Percentiles rank a stretch among this genome's conserved stretches.
These are phyloP conservation scores for Talaromyces sp. DNA, from an alignment of 2,329 filamentous ascomycete genomes.

Conservation along the genomic window DNA sequence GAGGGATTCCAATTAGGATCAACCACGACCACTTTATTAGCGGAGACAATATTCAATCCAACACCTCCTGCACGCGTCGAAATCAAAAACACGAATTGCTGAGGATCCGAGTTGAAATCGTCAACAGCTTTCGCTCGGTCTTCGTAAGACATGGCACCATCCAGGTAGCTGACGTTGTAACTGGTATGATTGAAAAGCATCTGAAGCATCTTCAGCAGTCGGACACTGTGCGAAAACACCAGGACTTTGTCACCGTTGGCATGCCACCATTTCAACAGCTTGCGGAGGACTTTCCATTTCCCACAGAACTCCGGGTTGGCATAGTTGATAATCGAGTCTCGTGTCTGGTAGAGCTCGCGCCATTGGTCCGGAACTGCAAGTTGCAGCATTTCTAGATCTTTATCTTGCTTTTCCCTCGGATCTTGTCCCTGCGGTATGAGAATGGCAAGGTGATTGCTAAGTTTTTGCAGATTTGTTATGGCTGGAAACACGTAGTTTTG, in stretches of 20 bases:
- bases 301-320: conserved; percentile 90
- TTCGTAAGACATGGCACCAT: conserved; percentile 78
- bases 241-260: conserved; percentile 88
- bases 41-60: conserved; percentile 92
- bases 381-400: conserved; percentile 71
- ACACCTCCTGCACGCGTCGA: conserved; percentile 91
- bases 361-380: conserved; percentile 73
- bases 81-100: conserved; percentile 92
- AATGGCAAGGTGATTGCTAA: conserved; percentile 89
- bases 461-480: conserved; percentile 78
- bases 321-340: conserved; percentile 76
- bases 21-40: conserved; percentile 96
- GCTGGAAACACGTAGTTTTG: conserved; percentile 78
- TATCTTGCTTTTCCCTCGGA: conserved; percentile 68
- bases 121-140: conserved; percentile 81
- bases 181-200: conserved; percentile 82
- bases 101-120: conserved; percentile 83
- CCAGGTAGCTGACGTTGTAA: conserved; percentile 88
- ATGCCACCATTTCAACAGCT: conserved; percentile 86
- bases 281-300: conserved; percentile 91
- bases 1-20: conserved; percentile 98
- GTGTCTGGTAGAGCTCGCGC: conserved; percentile 68
- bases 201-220: conserved; percentile 77
- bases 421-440: conserved; percentile 71
- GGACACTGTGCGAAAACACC: conserved; percentile 90